Evolutionary conservation across 495 filamentous ascomycete species (phyloP), one percentile per base, ranked within the genome.

Genomic region (Hyphodiscus hymeniophilus): DNA sequence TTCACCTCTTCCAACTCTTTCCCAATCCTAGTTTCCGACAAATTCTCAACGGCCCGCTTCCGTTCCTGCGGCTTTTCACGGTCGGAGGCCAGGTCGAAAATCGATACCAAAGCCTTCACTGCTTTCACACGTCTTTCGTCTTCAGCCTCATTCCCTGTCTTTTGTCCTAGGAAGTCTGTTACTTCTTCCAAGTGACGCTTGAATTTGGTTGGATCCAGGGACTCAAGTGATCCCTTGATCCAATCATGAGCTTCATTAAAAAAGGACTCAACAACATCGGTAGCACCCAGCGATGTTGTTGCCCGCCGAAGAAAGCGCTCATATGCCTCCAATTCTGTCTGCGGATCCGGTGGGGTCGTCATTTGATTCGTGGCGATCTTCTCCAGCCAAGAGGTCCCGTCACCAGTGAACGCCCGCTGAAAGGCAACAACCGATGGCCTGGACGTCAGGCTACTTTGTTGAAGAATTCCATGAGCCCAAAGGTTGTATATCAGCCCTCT

Each of bases 241-340:
- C 18, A 22, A 11, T 44, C 30, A 2, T 38, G 17, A 3, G 26
- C 26, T 16, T 26, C 34, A 1, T 20, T 12, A 16, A 24, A 40
- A 16, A 38, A 12, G n/a, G 38, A 40, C 28, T 49, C 36, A 11
- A 49, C 2, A 7, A 32, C n/a, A 13, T 35, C 38, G 0, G 12
- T 17, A 2, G 18, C 8, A 21, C 23, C 16, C n/a, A 17, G 18
- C n/a, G 47, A 8, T 21, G 47, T 18, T 3, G 49, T 48, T 2
- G 38, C 33, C 35, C 23, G 31, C 3, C 45, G 21, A 2, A 58
- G 38, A 33, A 58, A 55, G 3, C 20, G 18, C 3, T 58, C 47
- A 47, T 56, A 61, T 52, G 56, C 56, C 6, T 61, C 58, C 22
- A 50, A 50, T 32, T 52, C 55, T 12, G 45, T 53, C n/a, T 55